Conservation (phyloP, 169 alveolate species). For the Amoebophrya sp. region DNA sequence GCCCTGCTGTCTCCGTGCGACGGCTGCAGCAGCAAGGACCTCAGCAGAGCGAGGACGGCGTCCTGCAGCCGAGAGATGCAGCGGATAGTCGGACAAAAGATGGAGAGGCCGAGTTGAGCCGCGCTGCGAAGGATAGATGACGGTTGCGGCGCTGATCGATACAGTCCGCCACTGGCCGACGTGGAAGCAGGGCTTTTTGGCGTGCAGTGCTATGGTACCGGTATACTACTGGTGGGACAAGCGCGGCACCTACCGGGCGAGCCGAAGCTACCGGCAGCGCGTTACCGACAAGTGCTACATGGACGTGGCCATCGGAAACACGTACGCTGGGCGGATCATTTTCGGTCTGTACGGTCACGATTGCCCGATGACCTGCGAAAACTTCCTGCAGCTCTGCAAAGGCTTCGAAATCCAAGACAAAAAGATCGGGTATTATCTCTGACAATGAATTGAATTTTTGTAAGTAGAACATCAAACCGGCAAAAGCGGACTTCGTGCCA, state of each 20-base stretch:
- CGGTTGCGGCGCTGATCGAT: neutral
- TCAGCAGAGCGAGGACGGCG: too few relatives aligned
- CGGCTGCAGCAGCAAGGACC: too few relatives aligned
- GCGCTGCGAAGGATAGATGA: neutral
- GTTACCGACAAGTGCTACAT: neutral
- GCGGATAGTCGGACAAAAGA: neutral
- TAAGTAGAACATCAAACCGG: too few relatives aligned
- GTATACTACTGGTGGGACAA: neutral
- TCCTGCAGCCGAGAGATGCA: too few relatives aligned
- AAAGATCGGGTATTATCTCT: too few relatives aligned
- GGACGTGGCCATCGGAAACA: conserved; percentile 11
- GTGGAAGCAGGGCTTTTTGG: neutral
- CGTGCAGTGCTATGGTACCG: neutral
- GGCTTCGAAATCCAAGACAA: conserved; percentile 2
- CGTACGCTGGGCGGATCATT: conserved; percentile 15
- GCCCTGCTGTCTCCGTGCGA: too few relatives aligned
- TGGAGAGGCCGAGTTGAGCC: neutral
- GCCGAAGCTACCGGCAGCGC: neutral
- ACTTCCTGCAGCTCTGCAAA: conserved; percentile 15
- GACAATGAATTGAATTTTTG: too few relatives aligned
- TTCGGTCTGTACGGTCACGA: conserved; percentile 7
- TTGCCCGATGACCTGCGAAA: conserved; percentile 16
- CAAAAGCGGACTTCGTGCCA: too few relatives aligned
- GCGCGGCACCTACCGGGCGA: neutral
- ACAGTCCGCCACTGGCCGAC: neutral